phyloP scores from a whole-genome alignment of 306 rosid genomes.

The Neltuma alba region DNA sequence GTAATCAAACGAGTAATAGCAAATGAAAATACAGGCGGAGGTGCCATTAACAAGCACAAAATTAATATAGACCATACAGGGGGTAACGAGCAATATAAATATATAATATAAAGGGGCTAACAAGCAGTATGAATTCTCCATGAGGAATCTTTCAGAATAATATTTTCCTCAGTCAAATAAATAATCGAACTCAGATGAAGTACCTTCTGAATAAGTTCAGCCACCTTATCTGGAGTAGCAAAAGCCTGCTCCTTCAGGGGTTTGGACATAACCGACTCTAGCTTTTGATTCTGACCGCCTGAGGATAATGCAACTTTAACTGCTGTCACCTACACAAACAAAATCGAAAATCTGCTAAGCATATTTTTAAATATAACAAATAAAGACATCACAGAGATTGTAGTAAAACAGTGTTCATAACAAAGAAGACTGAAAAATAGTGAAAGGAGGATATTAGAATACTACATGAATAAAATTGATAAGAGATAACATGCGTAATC shows the following conservation, averaged over 20 bases:
- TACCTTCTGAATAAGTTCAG: conserved; percentile 92
- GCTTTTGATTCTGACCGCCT: conserved; percentile 75
- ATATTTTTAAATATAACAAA: neutral
- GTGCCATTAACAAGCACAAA: conserved; percentile 5
- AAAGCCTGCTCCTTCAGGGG: conserved; percentile 93
- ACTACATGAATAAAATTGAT: conserved; percentile 20
- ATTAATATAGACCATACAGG: neutral
- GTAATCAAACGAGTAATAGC: neutral
- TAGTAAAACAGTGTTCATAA: conserved; percentile 10
- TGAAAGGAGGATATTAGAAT: neutral
- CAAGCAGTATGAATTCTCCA: neutral
- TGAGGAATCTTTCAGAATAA: neutral
- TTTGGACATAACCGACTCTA: conserved; percentile 72
- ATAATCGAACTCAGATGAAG: conserved; percentile 26
- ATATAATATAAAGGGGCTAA: too few species aligned
- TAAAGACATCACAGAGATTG: conserved; percentile 14
- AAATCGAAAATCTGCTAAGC: conserved; percentile 28
- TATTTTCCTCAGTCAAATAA: conserved; percentile 18
- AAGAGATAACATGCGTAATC: conserved; percentile 23
- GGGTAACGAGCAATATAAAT: neutral
- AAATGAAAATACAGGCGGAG: neutral
- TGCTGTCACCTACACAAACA: conserved; percentile 77
- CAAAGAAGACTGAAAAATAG: conserved; percentile 2
- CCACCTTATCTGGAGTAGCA: conserved; percentile 95
- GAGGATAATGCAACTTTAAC: conserved; percentile 87